phyloP scores from a whole-genome alignment of 2,329 filamentous ascomycete species.

The Pseudogymnoascus verrucosus region DNA sequence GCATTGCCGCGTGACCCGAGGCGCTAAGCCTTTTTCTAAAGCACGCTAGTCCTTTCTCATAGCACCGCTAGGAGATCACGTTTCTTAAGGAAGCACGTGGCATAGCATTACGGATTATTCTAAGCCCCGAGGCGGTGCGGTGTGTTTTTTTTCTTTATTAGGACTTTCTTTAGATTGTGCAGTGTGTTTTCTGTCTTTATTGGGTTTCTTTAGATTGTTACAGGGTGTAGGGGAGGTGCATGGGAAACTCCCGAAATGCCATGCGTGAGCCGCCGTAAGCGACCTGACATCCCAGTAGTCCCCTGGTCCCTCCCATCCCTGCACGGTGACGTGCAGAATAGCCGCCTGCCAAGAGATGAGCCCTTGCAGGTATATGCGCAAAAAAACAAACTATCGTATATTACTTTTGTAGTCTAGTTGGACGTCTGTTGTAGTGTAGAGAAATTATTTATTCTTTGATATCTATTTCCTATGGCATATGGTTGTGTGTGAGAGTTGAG shows the following conservation, averaged over 20 bases:
- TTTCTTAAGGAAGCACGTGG: not conserved
- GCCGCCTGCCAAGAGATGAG: conserved; percentile 1
- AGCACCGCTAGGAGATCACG: not conserved
- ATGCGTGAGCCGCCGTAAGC: not conserved
- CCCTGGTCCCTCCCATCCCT: not conserved
- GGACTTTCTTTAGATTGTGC: not conserved
- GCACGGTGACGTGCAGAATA: not conserved
- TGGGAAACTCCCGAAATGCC: not conserved
- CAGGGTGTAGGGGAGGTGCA: not conserved
- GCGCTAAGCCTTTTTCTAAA: not conserved
- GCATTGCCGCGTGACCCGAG: not conserved
- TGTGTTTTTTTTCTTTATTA: not conserved
- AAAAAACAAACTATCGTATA: not conserved
- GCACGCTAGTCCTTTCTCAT: not conserved
- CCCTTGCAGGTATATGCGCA: not conserved
- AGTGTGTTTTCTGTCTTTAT: not conserved
- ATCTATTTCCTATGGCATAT: not conserved
- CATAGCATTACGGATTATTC: not conserved
- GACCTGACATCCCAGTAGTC: not conserved
- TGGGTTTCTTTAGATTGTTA: not conserved
- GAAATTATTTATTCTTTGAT: not conserved
- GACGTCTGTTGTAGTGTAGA: not conserved
- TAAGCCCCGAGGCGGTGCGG: not conserved
- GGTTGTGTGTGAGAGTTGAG: not conserved
- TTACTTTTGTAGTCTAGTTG: not conserved